Conservation (phyloP, 1,284 basidiomycete genomes). For the Flammula alnicola region DNA sequence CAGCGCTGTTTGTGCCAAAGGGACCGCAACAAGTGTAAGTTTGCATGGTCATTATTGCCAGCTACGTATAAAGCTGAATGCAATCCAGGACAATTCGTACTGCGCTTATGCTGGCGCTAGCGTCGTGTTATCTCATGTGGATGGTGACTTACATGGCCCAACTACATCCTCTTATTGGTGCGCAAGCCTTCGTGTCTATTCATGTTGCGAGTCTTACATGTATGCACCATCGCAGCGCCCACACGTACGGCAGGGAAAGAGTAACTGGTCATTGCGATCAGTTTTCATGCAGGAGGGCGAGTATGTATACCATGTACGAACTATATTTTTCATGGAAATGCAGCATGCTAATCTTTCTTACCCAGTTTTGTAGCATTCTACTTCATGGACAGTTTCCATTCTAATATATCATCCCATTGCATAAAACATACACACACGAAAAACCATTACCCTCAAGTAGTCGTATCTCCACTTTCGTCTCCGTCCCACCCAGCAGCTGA, state of each 20-base stretch:
- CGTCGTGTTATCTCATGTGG: slow-evolving; percentile 93
- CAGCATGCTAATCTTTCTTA: background rate
- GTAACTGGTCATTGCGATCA: slow-evolving; percentile 3
- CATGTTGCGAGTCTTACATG: background rate
- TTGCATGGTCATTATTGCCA: slow-evolving; percentile 3
- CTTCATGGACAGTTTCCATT: slow-evolving; percentile 19
- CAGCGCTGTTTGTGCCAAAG: slow-evolving; percentile 78
- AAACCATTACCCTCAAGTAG: slow-evolving; percentile 21
- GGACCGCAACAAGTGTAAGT: slow-evolving; percentile 89
- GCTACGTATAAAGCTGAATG: slow-evolving; percentile 11
- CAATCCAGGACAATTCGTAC: slow-evolving; percentile 81
- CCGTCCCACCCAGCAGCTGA: slow-evolving; percentile 47
- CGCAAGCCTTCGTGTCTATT: slow-evolving; percentile 30
- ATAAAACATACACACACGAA: background rate
- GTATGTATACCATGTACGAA: slow-evolving; percentile 37
- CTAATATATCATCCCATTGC: slow-evolving; percentile 8
- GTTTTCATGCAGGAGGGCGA: slow-evolving; percentile 9
- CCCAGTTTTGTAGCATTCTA: slow-evolving; percentile 28
- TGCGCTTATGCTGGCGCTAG: slow-evolving; percentile 73
- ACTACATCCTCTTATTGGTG: slow-evolving; percentile 87
- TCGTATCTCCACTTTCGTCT: slow-evolving; percentile 43
- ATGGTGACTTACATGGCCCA: slow-evolving; percentile 92
- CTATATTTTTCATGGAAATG: background rate
- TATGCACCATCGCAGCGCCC: slow-evolving; percentile 22
- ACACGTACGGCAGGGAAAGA: slow-evolving; percentile 19